Percentiles rank a stretch among this genome's conserved stretches.
phyloP scores from a whole-genome alignment of 2,329 filamentous ascomycete species.

The Pyrenochaeta sp. region DNA sequence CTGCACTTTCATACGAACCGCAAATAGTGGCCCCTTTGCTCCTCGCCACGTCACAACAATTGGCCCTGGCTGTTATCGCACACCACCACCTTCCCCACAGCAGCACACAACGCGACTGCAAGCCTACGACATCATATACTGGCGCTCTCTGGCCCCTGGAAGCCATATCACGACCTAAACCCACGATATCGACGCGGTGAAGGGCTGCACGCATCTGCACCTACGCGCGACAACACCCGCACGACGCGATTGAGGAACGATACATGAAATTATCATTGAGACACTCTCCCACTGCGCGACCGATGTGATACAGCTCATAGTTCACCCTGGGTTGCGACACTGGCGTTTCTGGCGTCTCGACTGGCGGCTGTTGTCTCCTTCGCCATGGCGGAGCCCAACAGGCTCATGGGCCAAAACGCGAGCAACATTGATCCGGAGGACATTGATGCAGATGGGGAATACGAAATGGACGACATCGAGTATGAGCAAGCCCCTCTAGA shows the following conservation, averaged over 20 bases:
- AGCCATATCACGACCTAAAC: constrained; percentile 9
- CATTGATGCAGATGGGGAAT: constrained; percentile 51
- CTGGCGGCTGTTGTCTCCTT: constrained; percentile 52
- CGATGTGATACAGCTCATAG: constrained; percentile 31
- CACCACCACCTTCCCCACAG: constrained; percentile 33
- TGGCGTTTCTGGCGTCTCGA: constrained; percentile 48
- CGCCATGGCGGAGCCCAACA: constrained; percentile 53
- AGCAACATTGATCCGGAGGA: constrained; percentile 44
- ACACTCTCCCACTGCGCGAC: constrained; percentile 30
- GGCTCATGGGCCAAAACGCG: constrained; percentile 46
- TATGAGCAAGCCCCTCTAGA: constrained; percentile 33
- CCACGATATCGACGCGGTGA: constrained; percentile 13
- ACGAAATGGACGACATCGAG: constrained; percentile 49
- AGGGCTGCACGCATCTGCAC: constrained; percentile 13
- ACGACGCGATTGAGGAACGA: constrained; percentile 36
- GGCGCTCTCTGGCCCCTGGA: constrained; percentile 1
- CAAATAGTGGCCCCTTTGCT: constrained; percentile 33
- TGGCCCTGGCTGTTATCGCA: constrained; percentile 29
- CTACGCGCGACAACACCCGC: constrained; percentile 34
- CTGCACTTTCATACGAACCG: constrained; percentile 42
- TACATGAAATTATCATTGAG: constrained; percentile 37
- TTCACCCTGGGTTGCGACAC: constrained; percentile 32
- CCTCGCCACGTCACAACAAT: constrained; percentile 29
- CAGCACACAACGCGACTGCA: constrained; percentile 37
- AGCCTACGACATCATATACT: constrained; percentile 21